Evolutionary conservation across 352 stramenopile genomes (phyloP), one percentile per base, ranked within the genome.

Genomic region (Globisporangium yorkense): DNA sequence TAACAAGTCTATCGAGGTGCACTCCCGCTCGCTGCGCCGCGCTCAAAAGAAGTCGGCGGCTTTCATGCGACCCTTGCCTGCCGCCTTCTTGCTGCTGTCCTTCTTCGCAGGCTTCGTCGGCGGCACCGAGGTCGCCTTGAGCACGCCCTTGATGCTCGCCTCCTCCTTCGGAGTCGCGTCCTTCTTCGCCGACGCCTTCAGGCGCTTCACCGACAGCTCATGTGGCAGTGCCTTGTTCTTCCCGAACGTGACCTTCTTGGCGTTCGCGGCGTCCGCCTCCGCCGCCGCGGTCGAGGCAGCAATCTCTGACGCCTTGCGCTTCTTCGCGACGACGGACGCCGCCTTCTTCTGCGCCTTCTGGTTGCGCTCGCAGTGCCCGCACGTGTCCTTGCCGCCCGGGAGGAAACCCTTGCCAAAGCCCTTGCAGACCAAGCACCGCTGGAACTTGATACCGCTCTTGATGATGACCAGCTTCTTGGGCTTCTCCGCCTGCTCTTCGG

Each of bases 161-260:
- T 69, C 61, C 31, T 88, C 70, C 63, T 88, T 88, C 18, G 67
- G 56, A 27, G 75, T 67, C 13, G 65, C 54, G 44, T 87, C 72
- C 51, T 84, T 78, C 64, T 81, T 88, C 13, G 78, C 79, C 45
- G 79, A 92, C 37, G 84, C 84, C 57, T 87, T 88, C 18, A 94
- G 70, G 13, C 82, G 80, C 70, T 94, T 94, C 45, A 94, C 74
- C 48, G 84, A 94, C 37, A 92, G 66, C 40, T 84, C 77, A 54
- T 94, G 81, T 20, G 72, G 70, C 18, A 94, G 68, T 44, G 80
- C 75, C 58, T 89, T 89, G 69, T 85, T 91, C 75, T 89, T 94
- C 51, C 84, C 84, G 58, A 94, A 94, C 45, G 82, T 91, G 65
- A 94, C 84, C 52, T 89, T 91, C 67, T 90, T 92, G 43, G 66